A percentile compares a stretch with the other conserved stretches of the same genome.
Conservation (phyloP, 2,329 filamentous ascomycete genomes). For the Xylaria sp. region DNA sequence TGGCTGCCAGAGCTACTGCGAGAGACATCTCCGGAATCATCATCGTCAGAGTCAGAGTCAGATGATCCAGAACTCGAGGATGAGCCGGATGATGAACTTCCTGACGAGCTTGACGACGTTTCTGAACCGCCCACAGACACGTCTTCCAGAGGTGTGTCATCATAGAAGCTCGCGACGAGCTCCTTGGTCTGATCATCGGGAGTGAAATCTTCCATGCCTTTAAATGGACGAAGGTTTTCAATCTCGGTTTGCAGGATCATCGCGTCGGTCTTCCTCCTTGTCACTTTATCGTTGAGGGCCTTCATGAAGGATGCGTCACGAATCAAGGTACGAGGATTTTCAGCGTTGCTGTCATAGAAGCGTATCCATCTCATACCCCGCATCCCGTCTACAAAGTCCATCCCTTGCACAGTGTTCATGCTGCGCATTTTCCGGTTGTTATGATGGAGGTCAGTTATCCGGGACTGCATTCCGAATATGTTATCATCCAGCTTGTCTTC, state of each 20-base stretch:
- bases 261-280: constrained; percentile 39
- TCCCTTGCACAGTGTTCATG: constrained; percentile 57
- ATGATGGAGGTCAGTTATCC: constrained; percentile 53
- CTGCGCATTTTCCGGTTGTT: constrained; percentile 54
- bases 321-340: constrained; percentile 36
- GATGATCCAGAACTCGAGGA: constrained; percentile 35
- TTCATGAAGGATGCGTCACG: constrained; percentile 51
- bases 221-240: constrained; percentile 42
- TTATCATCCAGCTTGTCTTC: constrained; percentile 24
- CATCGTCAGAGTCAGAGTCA: constrained; percentile 49
- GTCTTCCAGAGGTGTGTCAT: constrained; percentile 27
- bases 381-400: constrained; percentile 58
- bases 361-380: constrained; percentile 56
- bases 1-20: not conserved
- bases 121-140: constrained; percentile 22
- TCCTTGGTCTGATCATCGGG: constrained; percentile 38
- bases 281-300: constrained; percentile 48
- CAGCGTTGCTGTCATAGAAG: constrained; percentile 55
- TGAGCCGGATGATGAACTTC: constrained; percentile 25
- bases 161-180: constrained; percentile 43
- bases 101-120: constrained; percentile 17
- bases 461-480: constrained; percentile 34
- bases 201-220: constrained; percentile 33
- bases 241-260: constrained; percentile 39
- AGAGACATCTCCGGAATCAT: constrained; percentile 33